Evolutionary conservation across 73 alveolate genomes (phyloP), one percentile per base, ranked within the genome.

Genomic region (Durusdinium trenchii): DNA sequence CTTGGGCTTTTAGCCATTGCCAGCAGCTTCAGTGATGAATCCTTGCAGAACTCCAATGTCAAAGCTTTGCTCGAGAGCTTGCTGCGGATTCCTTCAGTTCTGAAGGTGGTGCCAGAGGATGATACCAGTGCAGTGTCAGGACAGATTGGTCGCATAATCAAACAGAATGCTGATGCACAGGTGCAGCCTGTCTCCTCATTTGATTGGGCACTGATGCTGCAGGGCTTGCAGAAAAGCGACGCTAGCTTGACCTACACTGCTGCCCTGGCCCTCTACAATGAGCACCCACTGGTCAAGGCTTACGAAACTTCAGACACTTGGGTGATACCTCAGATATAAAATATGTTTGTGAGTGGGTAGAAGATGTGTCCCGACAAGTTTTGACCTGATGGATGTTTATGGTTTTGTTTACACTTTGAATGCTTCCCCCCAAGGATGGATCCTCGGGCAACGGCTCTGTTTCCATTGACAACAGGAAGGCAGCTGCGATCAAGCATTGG

Each of bases 251-350:
- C 20, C 40, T 78, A 43, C 35, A 62, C 40, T 26, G 64, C 43
- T 10, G 89, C 89, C 10, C 89, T 78, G 36, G 36, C 40, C 64
- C 89, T 38, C 40, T 78, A 78, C 89, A 78, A 78, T 42, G 57
- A 46, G 62, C 89, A 78, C 40, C 89, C 89, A 5, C 32, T 30
- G 43, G 89, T 78, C 32, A n/a, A n/a, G n/a, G n/a, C n/a, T n/a
- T n/a, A n/a, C n/a, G n/a, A n/a, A n/a, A n/a, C n/a, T n/a, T n/a
- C n/a, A n/a, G n/a, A n/a, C n/a, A n/a, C n/a, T n/a, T n/a, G n/a
- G n/a, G n/a, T n/a, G n/a, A n/a, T n/a, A n/a, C n/a, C n/a, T n/a
- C n/a, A n/a, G n/a, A n/a, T n/a, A n/a, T n/a, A n/a, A n/a, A n/a
- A n/a, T n/a, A n/a, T n/a, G n/a, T n/a, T n/a, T n/a, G n/a, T n/a